Percentiles rank a stretch among this genome's conserved stretches.
Conservation (phyloP, 148 eudicot genomes). For the Hydrangea macrophylla region DNA sequence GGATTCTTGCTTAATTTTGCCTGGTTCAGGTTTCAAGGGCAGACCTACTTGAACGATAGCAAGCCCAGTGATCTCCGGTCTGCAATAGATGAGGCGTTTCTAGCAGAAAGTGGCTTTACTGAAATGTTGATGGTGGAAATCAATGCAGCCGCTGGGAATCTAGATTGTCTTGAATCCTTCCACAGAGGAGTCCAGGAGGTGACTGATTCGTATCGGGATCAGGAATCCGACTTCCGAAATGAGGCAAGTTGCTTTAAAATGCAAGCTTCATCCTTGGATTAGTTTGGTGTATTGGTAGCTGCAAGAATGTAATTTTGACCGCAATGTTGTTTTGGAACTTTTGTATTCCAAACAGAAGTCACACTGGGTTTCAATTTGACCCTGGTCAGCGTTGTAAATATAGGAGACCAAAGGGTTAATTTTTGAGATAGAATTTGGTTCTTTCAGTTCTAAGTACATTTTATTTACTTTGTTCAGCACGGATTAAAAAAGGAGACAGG, state of each 20-base stretch:
- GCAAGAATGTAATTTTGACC: neutral
- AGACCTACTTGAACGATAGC: conserved; percentile 59
- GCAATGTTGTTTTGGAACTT: neutral
- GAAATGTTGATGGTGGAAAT: conserved; percentile 86
- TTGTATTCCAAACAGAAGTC: neutral
- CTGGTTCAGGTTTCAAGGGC: conserved; percentile 78
- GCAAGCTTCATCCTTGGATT: conserved; percentile 8
- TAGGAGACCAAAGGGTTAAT: no score
- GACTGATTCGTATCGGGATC: conserved; percentile 52
- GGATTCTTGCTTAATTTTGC: conserved; percentile 3
- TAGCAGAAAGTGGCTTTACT: conserved; percentile 83
- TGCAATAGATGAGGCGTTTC: conserved; percentile 89
- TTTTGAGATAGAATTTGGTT: neutral
- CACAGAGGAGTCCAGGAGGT: conserved; percentile 51
- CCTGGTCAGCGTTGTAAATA: no score
- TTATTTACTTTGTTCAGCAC: conserved; percentile 36
- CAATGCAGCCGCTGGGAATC: conserved; percentile 68
- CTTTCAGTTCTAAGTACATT: neutral
- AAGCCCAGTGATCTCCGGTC: conserved; percentile 62
- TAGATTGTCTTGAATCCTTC: conserved; percentile 42
- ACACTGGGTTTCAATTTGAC: neutral
- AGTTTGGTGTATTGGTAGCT: neutral
- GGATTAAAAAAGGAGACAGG: conserved; percentile 24
- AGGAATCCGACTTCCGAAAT: no score
- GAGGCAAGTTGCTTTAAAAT: conserved; percentile 45